These are phyloP conservation scores for Brassica juncea DNA, from an alignment of 345 rosid genomes.

Conservation along the genomic window DNA sequence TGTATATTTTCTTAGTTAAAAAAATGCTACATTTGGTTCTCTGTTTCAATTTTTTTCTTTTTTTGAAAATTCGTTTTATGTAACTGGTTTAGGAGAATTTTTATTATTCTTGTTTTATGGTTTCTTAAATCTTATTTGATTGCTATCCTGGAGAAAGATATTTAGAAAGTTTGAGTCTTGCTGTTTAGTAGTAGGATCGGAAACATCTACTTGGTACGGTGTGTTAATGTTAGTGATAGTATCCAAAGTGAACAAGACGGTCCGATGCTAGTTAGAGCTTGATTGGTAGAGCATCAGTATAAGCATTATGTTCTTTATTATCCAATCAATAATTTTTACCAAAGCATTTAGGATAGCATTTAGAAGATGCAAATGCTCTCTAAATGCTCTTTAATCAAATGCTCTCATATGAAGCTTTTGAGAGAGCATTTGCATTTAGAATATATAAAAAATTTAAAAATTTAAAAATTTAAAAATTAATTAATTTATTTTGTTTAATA, in stretches of 20 bases:
- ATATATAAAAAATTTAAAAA: no score
- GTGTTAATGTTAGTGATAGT: neutral
- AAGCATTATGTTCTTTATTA: no score
- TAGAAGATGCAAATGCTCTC: no score
- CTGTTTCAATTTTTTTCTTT: neutral
- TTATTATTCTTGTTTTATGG: neutral
- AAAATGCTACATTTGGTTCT: neutral
- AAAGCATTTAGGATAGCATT: no score
- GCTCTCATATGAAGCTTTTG: no score
- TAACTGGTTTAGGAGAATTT: neutral
- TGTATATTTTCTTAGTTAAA: neutral
- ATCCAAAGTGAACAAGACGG: neutral
- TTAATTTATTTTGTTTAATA: no score
- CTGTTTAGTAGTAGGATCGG: neutral
- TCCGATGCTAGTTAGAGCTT: neutral
- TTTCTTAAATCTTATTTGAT: neutral
- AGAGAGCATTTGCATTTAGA: no score
- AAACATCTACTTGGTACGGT: neutral
- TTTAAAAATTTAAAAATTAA: no score
- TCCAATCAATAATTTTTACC: no score
- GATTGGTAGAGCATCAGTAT: no score
- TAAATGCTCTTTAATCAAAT: no score
- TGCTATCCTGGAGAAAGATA: neutral
- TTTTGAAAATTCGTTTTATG: neutral
- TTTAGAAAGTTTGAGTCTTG: neutral